phyloP scores from a whole-genome alignment of 108 stramenopile genomes.

The Fistulifera pelliculosa region DNA sequence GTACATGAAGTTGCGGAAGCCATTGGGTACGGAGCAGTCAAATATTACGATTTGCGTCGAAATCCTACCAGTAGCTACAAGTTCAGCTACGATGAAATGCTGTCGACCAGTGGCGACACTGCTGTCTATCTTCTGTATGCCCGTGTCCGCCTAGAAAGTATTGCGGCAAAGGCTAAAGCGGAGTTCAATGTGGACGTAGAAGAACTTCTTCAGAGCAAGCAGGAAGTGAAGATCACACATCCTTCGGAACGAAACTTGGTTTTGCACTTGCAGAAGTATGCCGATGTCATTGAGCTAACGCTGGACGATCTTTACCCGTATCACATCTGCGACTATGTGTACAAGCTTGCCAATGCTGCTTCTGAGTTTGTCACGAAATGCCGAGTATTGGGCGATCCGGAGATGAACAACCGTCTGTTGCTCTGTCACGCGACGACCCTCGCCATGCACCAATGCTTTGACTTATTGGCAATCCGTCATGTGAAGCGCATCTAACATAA shows the following conservation, averaged over 20 bases:
- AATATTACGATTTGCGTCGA: constrained; percentile 97
- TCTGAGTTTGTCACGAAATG: constrained; percentile 96
- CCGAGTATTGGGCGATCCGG: constrained; percentile 77
- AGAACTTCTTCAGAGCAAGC: constrained; percentile 39
- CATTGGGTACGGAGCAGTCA: constrained; percentile 98
- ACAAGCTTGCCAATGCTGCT: constrained; percentile 79
- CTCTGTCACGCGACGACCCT: constrained; percentile 86
- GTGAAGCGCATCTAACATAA: constrained; percentile 64
- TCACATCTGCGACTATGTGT: constrained; percentile 94
- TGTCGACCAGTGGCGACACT: constrained; percentile 97
- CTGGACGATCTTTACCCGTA: constrained; percentile 86
- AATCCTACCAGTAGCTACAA: constrained; percentile 97
- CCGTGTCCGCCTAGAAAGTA: constrained; percentile 93
- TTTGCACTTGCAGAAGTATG: constrained; percentile 73
- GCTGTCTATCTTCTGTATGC: constrained; percentile 98
- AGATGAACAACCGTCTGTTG: constrained; percentile 89
- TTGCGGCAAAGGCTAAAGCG: constrained; percentile 85
- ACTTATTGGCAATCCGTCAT: constrained; percentile 76
- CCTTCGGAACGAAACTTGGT: constrained; percentile 91
- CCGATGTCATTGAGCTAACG: constrained; percentile 74
- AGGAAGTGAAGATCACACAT: constrained; percentile 55
- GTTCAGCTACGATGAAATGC: constrained; percentile 98
- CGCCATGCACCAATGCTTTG: constrained; percentile 87
- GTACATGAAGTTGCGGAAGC: constrained; percentile 82
- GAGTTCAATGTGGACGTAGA: constrained; percentile 74